Evolutionary conservation across 2,329 filamentous ascomycete genomes (phyloP), one percentile per base, ranked within the genome.

Genomic region (Fusarium miscanthi): DNA sequence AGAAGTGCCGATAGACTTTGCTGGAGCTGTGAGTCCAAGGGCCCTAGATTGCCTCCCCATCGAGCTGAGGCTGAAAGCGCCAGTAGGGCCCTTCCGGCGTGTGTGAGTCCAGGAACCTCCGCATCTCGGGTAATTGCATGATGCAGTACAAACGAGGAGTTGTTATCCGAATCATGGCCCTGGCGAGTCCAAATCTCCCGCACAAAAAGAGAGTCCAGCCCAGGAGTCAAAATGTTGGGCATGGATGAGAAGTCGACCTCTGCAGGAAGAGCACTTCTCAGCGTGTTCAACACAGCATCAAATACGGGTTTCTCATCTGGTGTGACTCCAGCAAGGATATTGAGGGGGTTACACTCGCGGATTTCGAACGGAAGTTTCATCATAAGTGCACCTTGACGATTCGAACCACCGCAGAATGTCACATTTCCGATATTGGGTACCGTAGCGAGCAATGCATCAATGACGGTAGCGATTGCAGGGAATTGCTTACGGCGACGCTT

Each of bases 351-450:
- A 72, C 89, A 86, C 54, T 90, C 87, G 60, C 92, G 89, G 21
- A 92, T 81, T 1, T 85, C 79, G 0, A 81, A 74, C 0, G 89
- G 85, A 16, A 97, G 86, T 68, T 87, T 90, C 81, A 93, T 90
- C 82, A 94, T 94, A 42, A 97, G 83, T 46, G 91, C 91, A 1
- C 95, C 95, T 81, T 97, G 94, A 43, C 94, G 87, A 69, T 97
- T 95, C 12, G 94, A 95, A 25, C 95, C 94, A 75, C 94, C 92
- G 78, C 94, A 97, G 81, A 97, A 98, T 2, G 91, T 92, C 6
- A 95, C 93, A 30, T 88, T 87, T 46, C 89, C 89, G 73, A 97
- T 91, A 46, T 86, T 86, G 8, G 93, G 93, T 5, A 97, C 86
- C 2, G 90, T 88, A 43, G 88, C 84, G 37, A 92, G 85, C 21